A percentile compares a stretch with the other conserved stretches of the same genome.
Conservation (phyloP, 2,329 filamentous ascomycete species). For the Fusarium secorum region DNA sequence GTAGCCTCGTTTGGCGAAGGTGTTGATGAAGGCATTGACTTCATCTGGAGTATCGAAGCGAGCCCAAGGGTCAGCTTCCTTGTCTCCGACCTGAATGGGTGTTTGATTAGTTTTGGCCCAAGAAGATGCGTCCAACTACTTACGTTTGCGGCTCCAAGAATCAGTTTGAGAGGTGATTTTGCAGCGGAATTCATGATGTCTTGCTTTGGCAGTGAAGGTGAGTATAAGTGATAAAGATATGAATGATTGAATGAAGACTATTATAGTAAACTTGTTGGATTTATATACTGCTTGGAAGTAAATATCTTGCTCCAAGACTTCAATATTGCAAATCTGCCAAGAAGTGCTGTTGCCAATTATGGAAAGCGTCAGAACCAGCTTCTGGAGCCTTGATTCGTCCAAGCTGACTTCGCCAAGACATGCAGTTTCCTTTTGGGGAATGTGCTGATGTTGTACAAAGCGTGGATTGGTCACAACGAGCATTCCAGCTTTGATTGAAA, state of each 20-base stretch:
- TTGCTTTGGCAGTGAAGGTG: background rate
- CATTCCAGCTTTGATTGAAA: no score
- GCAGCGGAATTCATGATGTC: background rate
- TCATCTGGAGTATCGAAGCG: constrained; percentile 40
- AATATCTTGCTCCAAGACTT: background rate
- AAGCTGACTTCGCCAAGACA: background rate
- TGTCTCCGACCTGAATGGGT: constrained; percentile 33
- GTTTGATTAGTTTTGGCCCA: background rate
- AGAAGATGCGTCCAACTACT: background rate
- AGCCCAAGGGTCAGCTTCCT: constrained; percentile 27
- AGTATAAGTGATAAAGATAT: background rate
- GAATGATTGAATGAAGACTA: no score
- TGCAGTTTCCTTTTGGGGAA: constrained; percentile 5
- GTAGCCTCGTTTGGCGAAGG: constrained; percentile 39
- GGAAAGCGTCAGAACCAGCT: background rate
- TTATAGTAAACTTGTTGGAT: background rate
- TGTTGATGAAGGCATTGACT: constrained; percentile 34
- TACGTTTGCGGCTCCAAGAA: constrained; percentile 27
- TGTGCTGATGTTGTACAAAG: no score
- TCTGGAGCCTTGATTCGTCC: background rate
- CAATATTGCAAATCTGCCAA: background rate
- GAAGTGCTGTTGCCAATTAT: background rate
- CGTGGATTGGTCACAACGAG: no score
- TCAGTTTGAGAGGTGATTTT: constrained; percentile 20
- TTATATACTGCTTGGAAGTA: background rate